Conservation (phyloP, 306 rosid species). For the Senna tora region DNA sequence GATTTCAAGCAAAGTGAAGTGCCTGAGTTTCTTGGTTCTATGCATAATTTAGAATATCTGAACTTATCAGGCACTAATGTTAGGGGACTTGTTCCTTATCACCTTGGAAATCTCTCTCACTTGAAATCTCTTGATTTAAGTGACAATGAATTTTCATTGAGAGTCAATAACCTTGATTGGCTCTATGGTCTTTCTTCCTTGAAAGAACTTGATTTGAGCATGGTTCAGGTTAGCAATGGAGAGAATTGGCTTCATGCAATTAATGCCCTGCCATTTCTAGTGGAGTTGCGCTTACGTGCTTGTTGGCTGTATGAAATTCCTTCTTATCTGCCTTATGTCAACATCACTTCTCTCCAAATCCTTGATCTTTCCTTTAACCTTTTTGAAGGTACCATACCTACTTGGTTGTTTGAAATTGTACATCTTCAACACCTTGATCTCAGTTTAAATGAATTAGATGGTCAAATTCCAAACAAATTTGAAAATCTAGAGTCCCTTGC, state of each 20-base stretch:
- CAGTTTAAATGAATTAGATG: background rate
- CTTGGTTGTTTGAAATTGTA: slow-evolving; percentile 36
- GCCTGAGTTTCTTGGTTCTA: slow-evolving; percentile 29
- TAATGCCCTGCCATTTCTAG: slow-evolving; percentile 1
- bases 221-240: background rate
- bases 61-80: slow-evolving; percentile 34
- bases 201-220: slow-evolving; percentile 28
- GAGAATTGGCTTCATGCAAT: slow-evolving; percentile 31
- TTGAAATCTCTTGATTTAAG: slow-evolving; percentile 36
- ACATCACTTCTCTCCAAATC: background rate
- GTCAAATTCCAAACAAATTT: slow-evolving; percentile 20
- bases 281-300: slow-evolving; percentile 16
- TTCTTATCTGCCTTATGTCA: background rate
- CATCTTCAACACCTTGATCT: slow-evolving; percentile 32
- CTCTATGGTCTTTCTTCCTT: too few species aligned
- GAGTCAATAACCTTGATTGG: too few species aligned
- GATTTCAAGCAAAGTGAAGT: slow-evolving; percentile 1
- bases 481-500: too few species aligned
- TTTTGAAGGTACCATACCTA: background rate
- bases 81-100: slow-evolving; percentile 8
- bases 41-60: slow-evolving; percentile 29
- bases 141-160: background rate
- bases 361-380: slow-evolving; percentile 25
- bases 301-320: slow-evolving; percentile 11
- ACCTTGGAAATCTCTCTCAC: slow-evolving; percentile 32